Base-by-base conservation (phyloP, 2,329 filamentous ascomycete species). In the Aspergillus amoenus region DNA sequence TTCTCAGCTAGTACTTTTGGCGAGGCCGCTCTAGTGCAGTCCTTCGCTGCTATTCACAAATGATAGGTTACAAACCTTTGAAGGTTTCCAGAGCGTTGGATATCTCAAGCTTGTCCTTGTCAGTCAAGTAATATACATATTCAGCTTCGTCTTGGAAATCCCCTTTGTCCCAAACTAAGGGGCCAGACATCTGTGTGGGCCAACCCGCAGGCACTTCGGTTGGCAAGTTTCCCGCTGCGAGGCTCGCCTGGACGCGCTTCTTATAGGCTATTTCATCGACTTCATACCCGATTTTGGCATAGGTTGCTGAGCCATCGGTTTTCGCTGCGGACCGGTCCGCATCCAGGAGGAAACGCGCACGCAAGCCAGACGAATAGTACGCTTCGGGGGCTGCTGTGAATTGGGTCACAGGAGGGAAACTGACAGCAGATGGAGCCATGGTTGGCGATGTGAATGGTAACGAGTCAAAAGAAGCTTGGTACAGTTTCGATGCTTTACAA, bases 211-310 rank as follows among this genome's bases (percentile, higher is more conserved):
- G 56, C 17, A 58, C 56, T 41, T 50, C 45, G 45, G 39, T 46
- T 34, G 50, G 44, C 39, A 58, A 51, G 40, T 54, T 51, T 39
- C 45, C 56, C 13, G 56, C 50, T 43, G 56, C 44, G 11, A 58
- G 44, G 21, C 46, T 54, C 34, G 56, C 50, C 50, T 58, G 56
- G 24, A 50, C 56, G n/a, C 56, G 56, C 22, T 58, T 58, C 56
- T n/a, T 58, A 52, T 58, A 58, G 56, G 56, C 56, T 45, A 54
- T 44, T 22, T 58, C 56, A 22, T 58, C 51, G 15, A 58, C 15
- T 41, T 58, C 56, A 45, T 58, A 58, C 56, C 56, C 56, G 21
- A 58, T 58, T 41, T 50, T 52, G 45, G 56, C 56, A 51, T 54
- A 58, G 32, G 18, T 50, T 30, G 45, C 40, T 41, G 41, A 22